These are phyloP conservation scores for Skeletonema menzelii DNA, from an alignment of 108 stramenopile genomes.

Conservation along the genomic window DNA sequence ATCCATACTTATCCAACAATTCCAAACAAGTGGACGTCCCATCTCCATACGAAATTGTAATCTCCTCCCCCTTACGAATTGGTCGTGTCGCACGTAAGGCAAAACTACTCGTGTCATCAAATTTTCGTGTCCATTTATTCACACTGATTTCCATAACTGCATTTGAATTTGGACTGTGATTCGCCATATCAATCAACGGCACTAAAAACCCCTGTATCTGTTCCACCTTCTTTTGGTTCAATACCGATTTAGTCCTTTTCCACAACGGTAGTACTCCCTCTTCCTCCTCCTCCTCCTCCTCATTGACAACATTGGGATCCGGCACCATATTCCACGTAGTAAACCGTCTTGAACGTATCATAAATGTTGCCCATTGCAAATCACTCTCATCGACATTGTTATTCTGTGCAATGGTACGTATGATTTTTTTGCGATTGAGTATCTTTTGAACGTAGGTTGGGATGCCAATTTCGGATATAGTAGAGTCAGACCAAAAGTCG, in stretches of 20 bases:
- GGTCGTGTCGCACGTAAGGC: constrained; percentile 9
- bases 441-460: constrained; percentile 5
- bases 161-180: constrained; percentile 22
- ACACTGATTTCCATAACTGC: constrained; percentile 17
- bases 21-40: constrained; percentile 15
- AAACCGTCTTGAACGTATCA: constrained; percentile 22
- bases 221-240: constrained; percentile 8
- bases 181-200: constrained; percentile 28
- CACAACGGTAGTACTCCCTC: too few relatives aligned
- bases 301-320: neutral
- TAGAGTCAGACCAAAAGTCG: constrained; percentile 15
- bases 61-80: constrained; percentile 11
- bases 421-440: constrained; percentile 6
- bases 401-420: neutral
- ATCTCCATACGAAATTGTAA: constrained; percentile 25
- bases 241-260: too few relatives aligned
- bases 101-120: constrained; percentile 15
- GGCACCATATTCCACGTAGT: constrained; percentile 18
- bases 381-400: constrained; percentile 5
- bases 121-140: constrained; percentile 16
- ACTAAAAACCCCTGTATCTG: constrained; percentile 18
- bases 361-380: constrained; percentile 20
- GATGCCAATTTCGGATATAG: constrained; percentile 2
- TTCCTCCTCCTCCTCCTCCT: neutral
- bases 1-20: constrained; percentile 30